These are phyloP conservation scores for Rosa multiflora DNA, from an alignment of 306 rosid species.

Conservation along the genomic window DNA sequence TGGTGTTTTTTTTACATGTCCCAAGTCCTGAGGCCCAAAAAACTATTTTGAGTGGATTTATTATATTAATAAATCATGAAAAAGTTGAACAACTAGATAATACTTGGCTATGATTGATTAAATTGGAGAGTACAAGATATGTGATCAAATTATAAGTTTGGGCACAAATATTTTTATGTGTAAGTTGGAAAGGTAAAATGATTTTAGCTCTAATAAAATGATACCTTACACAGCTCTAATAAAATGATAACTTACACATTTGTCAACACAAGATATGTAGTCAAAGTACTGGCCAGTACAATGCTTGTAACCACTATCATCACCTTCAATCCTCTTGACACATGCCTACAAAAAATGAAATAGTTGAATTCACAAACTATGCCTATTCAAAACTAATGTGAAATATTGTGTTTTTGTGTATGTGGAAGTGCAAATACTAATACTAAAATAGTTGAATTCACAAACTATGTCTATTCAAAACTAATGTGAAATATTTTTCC, in stretches of 20 bases:
- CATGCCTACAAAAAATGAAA: constrained; percentile 47
- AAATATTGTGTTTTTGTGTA: background rate
- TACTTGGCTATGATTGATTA: too few relatives aligned
- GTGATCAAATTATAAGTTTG: too few relatives aligned
- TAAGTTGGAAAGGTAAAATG: too few relatives aligned
- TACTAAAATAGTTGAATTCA: background rate
- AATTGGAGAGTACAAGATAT: too few relatives aligned
- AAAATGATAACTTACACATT: constrained; percentile 53
- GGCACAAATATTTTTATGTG: too few relatives aligned
- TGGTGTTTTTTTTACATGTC: too few relatives aligned
- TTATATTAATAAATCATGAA: too few relatives aligned
- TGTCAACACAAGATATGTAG: constrained; percentile 72
- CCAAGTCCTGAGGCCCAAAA: too few relatives aligned
- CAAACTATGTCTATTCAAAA: too few relatives aligned
- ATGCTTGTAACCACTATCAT: constrained; percentile 60
- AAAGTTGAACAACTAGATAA: too few relatives aligned
- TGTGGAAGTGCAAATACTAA: background rate
- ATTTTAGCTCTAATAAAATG: background rate
- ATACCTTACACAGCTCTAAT: constrained; percentile 42
- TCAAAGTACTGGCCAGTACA: constrained; percentile 83
- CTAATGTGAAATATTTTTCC: too few relatives aligned
- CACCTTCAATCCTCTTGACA: constrained; percentile 57
- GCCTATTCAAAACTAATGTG: background rate
- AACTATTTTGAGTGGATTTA: too few relatives aligned
- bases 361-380: background rate